Evolutionary conservation across 441 rosid genomes (phyloP).

Genomic region (Geranium incanum): DNA sequence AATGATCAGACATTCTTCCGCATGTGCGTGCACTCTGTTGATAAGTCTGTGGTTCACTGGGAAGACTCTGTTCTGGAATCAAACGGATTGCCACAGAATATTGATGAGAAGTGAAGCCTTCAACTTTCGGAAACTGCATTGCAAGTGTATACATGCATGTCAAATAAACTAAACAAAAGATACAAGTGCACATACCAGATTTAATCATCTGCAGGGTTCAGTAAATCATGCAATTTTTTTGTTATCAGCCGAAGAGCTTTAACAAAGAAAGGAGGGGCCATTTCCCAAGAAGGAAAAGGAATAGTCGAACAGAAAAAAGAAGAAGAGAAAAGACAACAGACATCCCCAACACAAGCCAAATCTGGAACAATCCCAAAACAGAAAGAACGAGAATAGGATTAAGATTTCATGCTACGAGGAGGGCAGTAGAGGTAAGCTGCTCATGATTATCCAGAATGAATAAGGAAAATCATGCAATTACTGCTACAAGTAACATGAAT

Average conservation of each 20-base stretch:
- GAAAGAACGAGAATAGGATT: no score
- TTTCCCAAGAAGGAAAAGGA: neutral
- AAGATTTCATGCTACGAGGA: no score
- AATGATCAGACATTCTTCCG: constrained; percentile 49
- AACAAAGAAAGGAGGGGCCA: neutral
- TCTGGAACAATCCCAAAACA: no score
- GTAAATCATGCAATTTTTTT: neutral
- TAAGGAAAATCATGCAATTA: no score
- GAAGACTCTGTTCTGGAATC: constrained; percentile 41
- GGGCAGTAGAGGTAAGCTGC: no score
- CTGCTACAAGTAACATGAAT: no score
- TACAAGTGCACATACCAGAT: neutral
- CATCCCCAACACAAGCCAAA: no score
- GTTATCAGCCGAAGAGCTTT: no score
- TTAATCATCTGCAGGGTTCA: neutral
- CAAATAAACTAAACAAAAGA: neutral
- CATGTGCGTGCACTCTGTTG: constrained; percentile 90
- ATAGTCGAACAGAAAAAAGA: no score
- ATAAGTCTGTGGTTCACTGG: constrained; percentile 42
- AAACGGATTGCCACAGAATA: constrained; percentile 60
- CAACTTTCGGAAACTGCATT: constrained; percentile 51
- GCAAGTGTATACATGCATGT: constrained; percentile 13
- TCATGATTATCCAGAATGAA: no score
- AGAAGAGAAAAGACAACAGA: no score
- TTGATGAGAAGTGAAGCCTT: constrained; percentile 57